Conservation (phyloP, 1,284 basidiomycete species). For the Butyriboletus regius region DNA sequence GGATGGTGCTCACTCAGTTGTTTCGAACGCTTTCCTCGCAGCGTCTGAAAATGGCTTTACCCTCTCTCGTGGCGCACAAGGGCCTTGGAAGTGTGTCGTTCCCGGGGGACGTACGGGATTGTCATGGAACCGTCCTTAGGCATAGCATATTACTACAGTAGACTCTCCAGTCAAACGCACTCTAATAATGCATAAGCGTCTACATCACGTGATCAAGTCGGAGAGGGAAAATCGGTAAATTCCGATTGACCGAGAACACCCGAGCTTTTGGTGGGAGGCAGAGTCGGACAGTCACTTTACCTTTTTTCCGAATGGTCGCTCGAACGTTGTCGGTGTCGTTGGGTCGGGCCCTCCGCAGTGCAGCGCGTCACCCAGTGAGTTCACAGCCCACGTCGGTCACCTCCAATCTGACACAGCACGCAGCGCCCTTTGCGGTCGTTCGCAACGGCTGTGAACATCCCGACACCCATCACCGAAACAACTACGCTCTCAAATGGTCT, state of each 20-base stretch:
- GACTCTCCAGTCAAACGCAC: too few relatives aligned
- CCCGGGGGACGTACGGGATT: conserved; percentile 30
- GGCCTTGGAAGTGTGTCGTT: conserved; percentile 38
- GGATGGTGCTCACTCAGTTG: conserved; percentile 7
- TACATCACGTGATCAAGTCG: conserved; percentile 13
- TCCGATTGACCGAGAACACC: conserved; percentile 30
- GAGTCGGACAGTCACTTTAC: conserved; percentile 3
- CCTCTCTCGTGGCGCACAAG: conserved; percentile 24
- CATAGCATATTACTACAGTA: too few relatives aligned
- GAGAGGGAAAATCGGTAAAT: conserved; percentile 21
- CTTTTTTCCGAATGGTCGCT: conserved; percentile 48
- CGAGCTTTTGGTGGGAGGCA: conserved; percentile 18
- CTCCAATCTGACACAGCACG: conserved; percentile 5
- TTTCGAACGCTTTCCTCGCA: conserved; percentile 44
- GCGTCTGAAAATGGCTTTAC: conserved; percentile 56
- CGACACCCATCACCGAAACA: conserved; percentile 74
- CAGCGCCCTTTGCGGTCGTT: conserved; percentile 47
- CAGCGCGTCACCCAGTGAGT: conserved; percentile 52
- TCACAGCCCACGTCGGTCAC: not conserved
- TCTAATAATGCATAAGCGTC: too few relatives aligned
- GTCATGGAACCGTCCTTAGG: conserved; percentile 10
- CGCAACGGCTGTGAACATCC: conserved; percentile 63
- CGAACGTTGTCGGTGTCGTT: conserved; percentile 55
- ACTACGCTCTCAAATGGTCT: conserved; percentile 86
- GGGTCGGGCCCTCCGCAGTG: conserved; percentile 53